phyloP scores from a whole-genome alignment of 148 eudicot genomes.

The Selenicereus undatus region DNA sequence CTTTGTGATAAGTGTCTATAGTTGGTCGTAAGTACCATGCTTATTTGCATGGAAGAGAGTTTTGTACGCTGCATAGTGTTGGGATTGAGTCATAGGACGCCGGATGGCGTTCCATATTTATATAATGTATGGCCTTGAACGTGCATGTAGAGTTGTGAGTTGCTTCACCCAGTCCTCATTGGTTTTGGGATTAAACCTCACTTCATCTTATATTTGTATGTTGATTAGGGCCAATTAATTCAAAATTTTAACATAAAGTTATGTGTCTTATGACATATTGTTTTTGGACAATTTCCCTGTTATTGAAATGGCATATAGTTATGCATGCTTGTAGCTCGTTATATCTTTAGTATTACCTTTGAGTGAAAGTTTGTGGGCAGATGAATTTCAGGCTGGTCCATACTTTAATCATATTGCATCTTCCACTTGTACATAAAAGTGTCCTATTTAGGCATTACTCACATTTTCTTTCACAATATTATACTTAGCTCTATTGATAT shows the following conservation, averaged over 20 bases:
- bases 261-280: neutral
- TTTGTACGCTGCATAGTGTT: neutral
- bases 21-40: neutral
- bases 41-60: neutral
- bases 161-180: neutral
- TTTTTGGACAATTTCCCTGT: neutral
- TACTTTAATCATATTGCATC: neutral
- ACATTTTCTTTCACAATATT: neutral
- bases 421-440: neutral
- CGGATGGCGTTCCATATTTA: neutral
- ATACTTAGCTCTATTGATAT: neutral
- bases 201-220: neutral
- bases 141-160: neutral
- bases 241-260: neutral
- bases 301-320: neutral
- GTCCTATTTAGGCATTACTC: neutral
- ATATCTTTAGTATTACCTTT: neutral
- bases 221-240: neutral
- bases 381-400: neutral
- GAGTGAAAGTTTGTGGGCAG: neutral
- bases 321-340: neutral
- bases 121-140: neutral
- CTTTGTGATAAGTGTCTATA: neutral
- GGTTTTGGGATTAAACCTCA: neutral
- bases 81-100: neutral